Base-by-base conservation (phyloP, 2,329 filamentous ascomycete genomes). In the Parascedosporium putredinis region DNA sequence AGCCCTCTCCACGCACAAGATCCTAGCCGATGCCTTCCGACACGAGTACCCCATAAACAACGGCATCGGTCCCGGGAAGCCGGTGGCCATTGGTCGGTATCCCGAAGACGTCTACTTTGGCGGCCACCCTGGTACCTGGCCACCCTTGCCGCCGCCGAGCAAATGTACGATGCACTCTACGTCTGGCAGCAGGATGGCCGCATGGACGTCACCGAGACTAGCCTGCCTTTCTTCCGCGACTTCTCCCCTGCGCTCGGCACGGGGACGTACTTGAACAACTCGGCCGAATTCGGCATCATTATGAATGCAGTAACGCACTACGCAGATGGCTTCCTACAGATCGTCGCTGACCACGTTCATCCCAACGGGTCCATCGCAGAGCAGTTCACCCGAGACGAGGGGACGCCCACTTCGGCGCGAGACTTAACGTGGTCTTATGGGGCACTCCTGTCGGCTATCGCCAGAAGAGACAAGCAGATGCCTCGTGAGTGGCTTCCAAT, bases 71-170 rank as follows among this genome's bases (percentile, higher is more conserved):
- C 64, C 74, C 25, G 81, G 82, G n/a, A 64, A 66, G 14, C 83
- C 83, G 6, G 71, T 80, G 9, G 74, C 79, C 6, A 68, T 84
- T 5, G 84, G 84, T 40, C 71, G 84, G 53, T 88, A 88, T 60
- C 65, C 80, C 0, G 83, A 87, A 62, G 86, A 94, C 57, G 65
- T 71, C 4, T 93, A 90, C 65, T 84, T 83, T 63, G 78, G 79
- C 52, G 86, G 86, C 1, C 89, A 93, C 62, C 87, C 87, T 91
- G 87, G 87, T 86, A 88, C 58, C 73, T 91, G 12, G 76, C 76
- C 57, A 91, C 84, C 1, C 72, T 88, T 23, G 85, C 84, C 2
- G 85, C 85, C 0, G 87, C 86, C 3, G 87, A 93, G 64, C 83
- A 86, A 60, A 74, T 93, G 2, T 91, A 89, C 62, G 82, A 86